Evolutionary conservation across 495 filamentous ascomycete species (phyloP).

Genomic region (Terfezia boudieri): DNA sequence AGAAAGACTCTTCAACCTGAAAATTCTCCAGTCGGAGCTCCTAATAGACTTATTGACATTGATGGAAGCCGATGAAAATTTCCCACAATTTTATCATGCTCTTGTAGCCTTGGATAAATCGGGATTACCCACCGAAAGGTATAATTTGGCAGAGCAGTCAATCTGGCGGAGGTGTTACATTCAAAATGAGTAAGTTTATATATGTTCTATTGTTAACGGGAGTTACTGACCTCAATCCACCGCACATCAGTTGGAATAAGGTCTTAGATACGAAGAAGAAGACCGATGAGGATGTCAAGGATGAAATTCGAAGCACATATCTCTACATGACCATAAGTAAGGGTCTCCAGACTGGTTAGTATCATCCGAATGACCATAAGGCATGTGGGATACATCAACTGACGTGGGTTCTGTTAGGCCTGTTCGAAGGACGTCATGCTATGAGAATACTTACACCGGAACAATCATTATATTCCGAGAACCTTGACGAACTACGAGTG

Average conservation of each 20-base stretch:
- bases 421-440: constrained; percentile 9
- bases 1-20: constrained; percentile 39
- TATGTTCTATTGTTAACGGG: background rate
- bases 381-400: background rate
- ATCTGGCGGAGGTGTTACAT: constrained; percentile 71
- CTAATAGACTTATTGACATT: constrained; percentile 71
- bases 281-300: constrained; percentile 15
- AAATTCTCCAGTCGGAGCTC: constrained; percentile 39
- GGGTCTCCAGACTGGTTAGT: constrained; percentile 13
- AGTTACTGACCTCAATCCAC: no score
- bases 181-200: constrained; percentile 46
- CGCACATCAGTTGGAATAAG: constrained; percentile 9
- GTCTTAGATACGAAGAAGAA: constrained; percentile 18
- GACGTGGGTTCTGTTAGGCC: background rate
- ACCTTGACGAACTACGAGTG: constrained; percentile 9
- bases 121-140: constrained; percentile 29
- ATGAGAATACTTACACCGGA: constrained; percentile 9
- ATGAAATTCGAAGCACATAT: constrained; percentile 11
- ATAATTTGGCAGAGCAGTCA: constrained; percentile 37
- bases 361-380: background rate
- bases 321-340: constrained; percentile 16
- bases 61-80: constrained; percentile 28
- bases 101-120: constrained; percentile 37
- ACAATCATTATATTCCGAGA: constrained; percentile 8
- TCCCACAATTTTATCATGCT: constrained; percentile 44